A percentile compares a stretch with the other conserved stretches of the same genome.
Evolutionary conservation across 2,329 filamentous ascomycete species (phyloP).

Genomic region (Botrytis galanthina): DNA sequence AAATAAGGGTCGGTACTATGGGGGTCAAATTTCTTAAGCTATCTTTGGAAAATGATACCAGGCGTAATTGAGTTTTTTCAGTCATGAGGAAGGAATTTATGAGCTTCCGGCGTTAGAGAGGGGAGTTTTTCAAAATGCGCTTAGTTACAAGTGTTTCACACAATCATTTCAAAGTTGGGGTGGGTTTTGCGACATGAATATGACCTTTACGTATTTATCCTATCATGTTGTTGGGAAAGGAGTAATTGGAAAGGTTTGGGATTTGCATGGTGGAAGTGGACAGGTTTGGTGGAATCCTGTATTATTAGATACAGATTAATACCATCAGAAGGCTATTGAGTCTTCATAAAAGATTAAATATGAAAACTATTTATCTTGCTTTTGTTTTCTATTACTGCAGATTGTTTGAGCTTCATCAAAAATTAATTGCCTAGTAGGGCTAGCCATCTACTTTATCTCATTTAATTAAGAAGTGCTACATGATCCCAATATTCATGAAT

Average conservation of each 20-base stretch:
- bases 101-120: conserved; percentile 10
- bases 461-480: not conserved
- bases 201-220: conserved; percentile 15
- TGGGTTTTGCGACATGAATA: not conserved
- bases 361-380: not conserved
- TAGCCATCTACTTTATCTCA: not conserved
- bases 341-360: not conserved
- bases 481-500: not conserved
- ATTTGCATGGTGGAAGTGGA: not conserved
- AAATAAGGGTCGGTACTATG: not conserved
- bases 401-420: not conserved
- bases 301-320: conserved; percentile 8
- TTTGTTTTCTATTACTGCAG: not conserved
- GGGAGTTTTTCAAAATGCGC: not conserved
- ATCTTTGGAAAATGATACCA: conserved; percentile 15
- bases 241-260: not conserved
- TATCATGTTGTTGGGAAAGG: conserved; percentile 1
- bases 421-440: not conserved
- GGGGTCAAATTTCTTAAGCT: conserved; percentile 1
- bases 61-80: not conserved
- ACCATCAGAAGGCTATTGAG: not conserved
- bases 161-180: conserved; percentile 12
- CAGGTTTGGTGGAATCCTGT: not conserved
- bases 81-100: not conserved
- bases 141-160: not conserved